phyloP scores from a whole-genome alignment of 2,329 filamentous ascomycete species.

The Cladophialophora exuberans region DNA sequence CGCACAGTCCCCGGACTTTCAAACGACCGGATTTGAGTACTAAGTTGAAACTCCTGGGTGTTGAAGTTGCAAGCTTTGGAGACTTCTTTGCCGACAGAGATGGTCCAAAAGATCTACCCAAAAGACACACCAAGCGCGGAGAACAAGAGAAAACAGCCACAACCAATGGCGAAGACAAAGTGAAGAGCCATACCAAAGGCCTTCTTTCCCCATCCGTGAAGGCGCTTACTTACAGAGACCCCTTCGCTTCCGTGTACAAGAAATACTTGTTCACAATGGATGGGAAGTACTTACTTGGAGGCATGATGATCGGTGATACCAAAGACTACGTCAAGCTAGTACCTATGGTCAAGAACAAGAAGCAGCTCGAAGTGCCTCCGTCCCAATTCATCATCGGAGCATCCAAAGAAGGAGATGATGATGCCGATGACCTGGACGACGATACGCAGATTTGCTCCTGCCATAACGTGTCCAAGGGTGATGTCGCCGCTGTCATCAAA shows the following conservation, averaged over 20 bases:
- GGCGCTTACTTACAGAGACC: conserved; percentile 84
- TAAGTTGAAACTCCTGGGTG: conserved; percentile 84
- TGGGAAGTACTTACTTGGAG: conserved; percentile 87
- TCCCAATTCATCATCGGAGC: conserved; percentile 82
- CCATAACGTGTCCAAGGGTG: conserved; percentile 88
- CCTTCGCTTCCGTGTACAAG: conserved; percentile 87
- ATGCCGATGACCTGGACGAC: conserved; percentile 75
- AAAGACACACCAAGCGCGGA: conserved; percentile 51
- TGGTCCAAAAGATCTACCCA: conserved; percentile 75
- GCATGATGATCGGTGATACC: conserved; percentile 96
- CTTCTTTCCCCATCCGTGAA: conserved; percentile 69
- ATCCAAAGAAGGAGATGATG: conserved; percentile 72
- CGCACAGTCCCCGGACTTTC: conserved; percentile 70
- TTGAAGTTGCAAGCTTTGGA: conserved; percentile 90
- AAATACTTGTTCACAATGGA: conserved; percentile 91
- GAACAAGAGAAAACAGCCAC: conserved; percentile 37
- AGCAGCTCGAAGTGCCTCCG: conserved; percentile 75
- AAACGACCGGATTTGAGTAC: conserved; percentile 86
- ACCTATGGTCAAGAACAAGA: conserved; percentile 82
- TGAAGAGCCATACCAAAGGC: conserved; percentile 59
- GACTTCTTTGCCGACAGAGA: conserved; percentile 92
- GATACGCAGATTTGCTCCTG: conserved; percentile 91
- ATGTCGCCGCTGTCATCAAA: conserved; percentile 72
- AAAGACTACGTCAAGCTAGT: conserved; percentile 88
- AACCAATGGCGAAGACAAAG: conserved; percentile 38